Conservation (phyloP, 371 early-diverging fungal species). For the Mucor saturninus region DNA sequence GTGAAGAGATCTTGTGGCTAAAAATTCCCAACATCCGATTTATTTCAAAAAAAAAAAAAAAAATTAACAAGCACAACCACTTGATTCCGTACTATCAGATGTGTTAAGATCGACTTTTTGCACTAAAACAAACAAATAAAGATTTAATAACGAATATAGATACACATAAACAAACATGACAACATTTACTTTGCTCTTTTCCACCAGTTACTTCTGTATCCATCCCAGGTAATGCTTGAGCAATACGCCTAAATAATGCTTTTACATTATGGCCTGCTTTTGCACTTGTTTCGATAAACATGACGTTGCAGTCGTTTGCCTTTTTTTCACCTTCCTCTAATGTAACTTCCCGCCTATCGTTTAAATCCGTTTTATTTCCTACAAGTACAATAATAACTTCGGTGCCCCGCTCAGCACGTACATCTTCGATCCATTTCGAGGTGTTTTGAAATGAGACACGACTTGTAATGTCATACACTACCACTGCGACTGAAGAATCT, state of each 20-base stretch:
- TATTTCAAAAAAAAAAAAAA: not conserved
- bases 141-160: not conserved
- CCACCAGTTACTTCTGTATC: constrained; percentile 54
- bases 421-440: constrained; percentile 97
- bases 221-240: constrained; percentile 90
- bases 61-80: constrained; percentile 36
- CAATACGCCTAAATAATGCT: constrained; percentile 91
- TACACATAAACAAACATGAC: not conserved
- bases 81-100: constrained; percentile 28
- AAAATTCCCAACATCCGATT: not conserved
- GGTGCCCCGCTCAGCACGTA: constrained; percentile 93
- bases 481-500: constrained; percentile 97
- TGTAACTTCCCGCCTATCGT: constrained; percentile 89
- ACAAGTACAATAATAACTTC: constrained; percentile 97
- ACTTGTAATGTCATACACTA: constrained; percentile 95
- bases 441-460: constrained; percentile 92
- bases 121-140: constrained; percentile 21
- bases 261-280: constrained; percentile 96
- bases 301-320: constrained; percentile 87
- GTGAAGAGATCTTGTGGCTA: not conserved
- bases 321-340: constrained; percentile 95
- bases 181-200: constrained; percentile 33
- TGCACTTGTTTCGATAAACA: constrained; percentile 97
- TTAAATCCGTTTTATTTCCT: constrained; percentile 98
- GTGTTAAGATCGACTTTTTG: constrained; percentile 41